A percentile compares a stretch with the other conserved stretches of the same genome.
Conservation (phyloP, 2,329 filamentous ascomycete species). For the Apiospora rasikravindrae region DNA sequence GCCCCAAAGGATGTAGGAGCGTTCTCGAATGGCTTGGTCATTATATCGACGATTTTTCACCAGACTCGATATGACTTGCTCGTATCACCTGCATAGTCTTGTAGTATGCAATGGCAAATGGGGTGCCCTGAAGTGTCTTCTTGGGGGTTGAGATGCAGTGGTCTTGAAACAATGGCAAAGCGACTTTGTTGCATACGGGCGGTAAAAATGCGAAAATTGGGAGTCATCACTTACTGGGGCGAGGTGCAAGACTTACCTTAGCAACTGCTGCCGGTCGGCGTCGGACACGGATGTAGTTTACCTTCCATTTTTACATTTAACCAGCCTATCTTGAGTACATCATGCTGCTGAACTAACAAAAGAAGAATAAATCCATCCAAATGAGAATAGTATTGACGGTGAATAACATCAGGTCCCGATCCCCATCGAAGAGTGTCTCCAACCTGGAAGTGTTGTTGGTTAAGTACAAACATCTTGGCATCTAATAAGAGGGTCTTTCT, state of each 20-base stretch:
- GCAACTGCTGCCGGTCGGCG: background rate
- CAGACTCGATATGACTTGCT: background rate
- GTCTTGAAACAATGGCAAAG: background rate
- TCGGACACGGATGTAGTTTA: background rate
- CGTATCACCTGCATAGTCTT: background rate
- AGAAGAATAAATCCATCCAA: background rate
- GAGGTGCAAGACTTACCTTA: background rate
- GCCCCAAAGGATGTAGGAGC: background rate
- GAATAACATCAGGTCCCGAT: background rate
- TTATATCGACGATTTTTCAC: background rate
- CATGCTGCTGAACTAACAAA: background rate
- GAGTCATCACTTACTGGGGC: background rate
- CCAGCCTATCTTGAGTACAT: background rate
- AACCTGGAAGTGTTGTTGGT: background rate
- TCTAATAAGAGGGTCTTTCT: no score
- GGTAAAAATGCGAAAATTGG: background rate
- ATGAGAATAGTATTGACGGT: background rate
- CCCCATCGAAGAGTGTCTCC: background rate
- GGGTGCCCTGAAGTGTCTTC: no score
- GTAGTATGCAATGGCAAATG: background rate
- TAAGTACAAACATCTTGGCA: no score
- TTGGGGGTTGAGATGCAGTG: background rate
- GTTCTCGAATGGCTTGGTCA: background rate
- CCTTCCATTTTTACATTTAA: background rate
- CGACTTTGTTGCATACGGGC: background rate